Evolutionary conservation across 257 asterid genomes (phyloP).

Genomic region (Catharanthus roseus): DNA sequence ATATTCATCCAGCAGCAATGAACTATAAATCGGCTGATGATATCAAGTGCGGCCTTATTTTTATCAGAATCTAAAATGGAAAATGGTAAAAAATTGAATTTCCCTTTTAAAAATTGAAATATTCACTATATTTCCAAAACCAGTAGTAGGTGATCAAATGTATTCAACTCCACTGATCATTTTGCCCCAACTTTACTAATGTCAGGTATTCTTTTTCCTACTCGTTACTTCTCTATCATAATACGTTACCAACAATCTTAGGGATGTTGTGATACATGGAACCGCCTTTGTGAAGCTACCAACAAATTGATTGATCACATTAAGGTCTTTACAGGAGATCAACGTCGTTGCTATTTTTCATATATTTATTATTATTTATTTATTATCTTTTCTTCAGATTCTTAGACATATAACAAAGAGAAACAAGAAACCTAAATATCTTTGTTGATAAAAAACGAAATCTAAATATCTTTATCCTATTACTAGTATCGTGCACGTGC

Average conservation of each 20-base stretch:
- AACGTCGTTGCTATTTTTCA: not conserved
- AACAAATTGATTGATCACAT: not conserved
- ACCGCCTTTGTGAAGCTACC: not conserved
- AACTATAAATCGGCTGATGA: conserved; percentile 38
- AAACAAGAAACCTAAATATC: not conserved
- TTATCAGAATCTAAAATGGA: conserved; percentile 49
- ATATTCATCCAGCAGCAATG: conserved; percentile 66
- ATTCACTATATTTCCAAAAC: not conserved
- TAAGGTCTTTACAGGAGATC: not conserved
- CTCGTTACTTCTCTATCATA: not conserved
- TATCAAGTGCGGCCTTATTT: conserved; percentile 46
- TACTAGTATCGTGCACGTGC: too few relatives aligned
- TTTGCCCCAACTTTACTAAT: not conserved
- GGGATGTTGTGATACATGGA: not conserved
- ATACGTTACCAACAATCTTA: not conserved
- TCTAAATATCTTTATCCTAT: too few relatives aligned
- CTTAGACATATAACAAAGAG: not conserved
- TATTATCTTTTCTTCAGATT: too few relatives aligned
- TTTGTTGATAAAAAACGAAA: too few relatives aligned
- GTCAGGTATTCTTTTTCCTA: not conserved
- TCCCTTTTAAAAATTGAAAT: not conserved
- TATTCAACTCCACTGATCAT: not conserved
- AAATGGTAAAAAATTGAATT: conserved; percentile 7
- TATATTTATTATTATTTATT: too few relatives aligned
- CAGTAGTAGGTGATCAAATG: not conserved